phyloP scores from a whole-genome alignment of 148 eudicot species.

The Camellia lanceoleosa region DNA sequence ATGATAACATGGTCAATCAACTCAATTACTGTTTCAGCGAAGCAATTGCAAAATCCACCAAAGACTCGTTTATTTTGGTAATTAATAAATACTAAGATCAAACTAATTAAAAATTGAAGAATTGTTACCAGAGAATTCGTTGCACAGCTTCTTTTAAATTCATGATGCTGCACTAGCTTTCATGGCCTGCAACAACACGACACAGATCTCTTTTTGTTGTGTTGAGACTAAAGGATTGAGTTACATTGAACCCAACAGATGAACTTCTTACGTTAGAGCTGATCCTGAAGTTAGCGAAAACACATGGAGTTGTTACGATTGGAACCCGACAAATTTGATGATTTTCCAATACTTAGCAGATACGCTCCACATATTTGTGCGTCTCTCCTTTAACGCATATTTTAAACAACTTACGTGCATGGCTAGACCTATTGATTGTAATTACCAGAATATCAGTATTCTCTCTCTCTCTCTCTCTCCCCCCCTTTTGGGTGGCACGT shows the following conservation, averaged over 20 bases:
- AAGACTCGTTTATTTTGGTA: neutral
- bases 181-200: neutral
- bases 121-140: neutral
- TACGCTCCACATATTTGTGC: neutral
- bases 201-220: conserved; percentile 4
- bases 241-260: neutral
- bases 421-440: neutral
- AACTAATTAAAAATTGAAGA: too few relatives aligned
- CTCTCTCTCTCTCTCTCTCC: neutral
- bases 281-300: neutral
- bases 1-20: conserved; percentile 5
- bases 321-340: neutral
- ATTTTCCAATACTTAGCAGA: neutral
- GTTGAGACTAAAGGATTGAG: neutral
- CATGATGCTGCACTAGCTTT: neutral
- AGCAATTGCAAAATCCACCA: neutral
- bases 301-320: neutral
- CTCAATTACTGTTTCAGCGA: conserved; percentile 1
- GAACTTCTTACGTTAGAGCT: neutral
- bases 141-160: neutral
- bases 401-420: neutral
- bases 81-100: neutral
- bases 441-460: neutral
- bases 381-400: neutral
- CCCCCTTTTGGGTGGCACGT: neutral